phyloP scores from a whole-genome alignment of 495 filamentous ascomycete species.

The Penicillium robsamsonii region DNA sequence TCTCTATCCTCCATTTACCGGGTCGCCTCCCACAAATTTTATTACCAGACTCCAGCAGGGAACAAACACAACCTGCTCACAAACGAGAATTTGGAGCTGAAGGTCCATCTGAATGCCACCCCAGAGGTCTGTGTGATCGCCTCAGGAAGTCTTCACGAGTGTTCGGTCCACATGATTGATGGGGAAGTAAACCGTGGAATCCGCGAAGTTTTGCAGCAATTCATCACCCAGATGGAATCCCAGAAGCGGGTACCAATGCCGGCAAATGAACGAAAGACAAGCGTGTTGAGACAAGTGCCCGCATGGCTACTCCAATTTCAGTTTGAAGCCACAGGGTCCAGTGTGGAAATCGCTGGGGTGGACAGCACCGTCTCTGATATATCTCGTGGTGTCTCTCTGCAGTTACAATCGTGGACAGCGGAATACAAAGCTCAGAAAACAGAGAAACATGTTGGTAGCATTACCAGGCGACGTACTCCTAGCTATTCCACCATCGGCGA shows the following conservation, averaged over 20 bases:
- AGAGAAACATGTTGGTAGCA: slow-evolving; percentile 58
- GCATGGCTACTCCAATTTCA: slow-evolving; percentile 81
- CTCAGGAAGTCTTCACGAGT: slow-evolving; percentile 77
- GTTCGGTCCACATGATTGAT: slow-evolving; percentile 84
- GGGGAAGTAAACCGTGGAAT: slow-evolving; percentile 90
- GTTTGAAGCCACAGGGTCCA: slow-evolving; percentile 84
- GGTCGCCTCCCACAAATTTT: slow-evolving; percentile 83
- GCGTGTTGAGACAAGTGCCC: slow-evolving; percentile 74
- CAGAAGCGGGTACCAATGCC: slow-evolving; percentile 57
- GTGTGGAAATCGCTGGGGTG: slow-evolving; percentile 84
- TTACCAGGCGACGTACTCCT: slow-evolving; percentile 54
- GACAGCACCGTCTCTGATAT: slow-evolving; percentile 77
- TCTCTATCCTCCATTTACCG: slow-evolving; percentile 77
- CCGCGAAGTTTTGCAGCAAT: slow-evolving; percentile 82
- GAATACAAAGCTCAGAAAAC: slow-evolving; percentile 84
- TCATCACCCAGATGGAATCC: slow-evolving; percentile 61
- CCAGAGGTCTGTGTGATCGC: slow-evolving; percentile 82
- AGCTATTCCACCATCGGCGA: slow-evolving; percentile 54
- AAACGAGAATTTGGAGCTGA: slow-evolving; percentile 82
- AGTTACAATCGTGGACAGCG: slow-evolving; percentile 85
- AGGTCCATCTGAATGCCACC: slow-evolving; percentile 76
- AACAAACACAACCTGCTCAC: slow-evolving; percentile 80
- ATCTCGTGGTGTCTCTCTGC: slow-evolving; percentile 75
- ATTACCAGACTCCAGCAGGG: slow-evolving; percentile 86
- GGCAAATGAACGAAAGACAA: slow-evolving; percentile 51